phyloP scores from a whole-genome alignment of 768 basidiomycete species.

The Stropharia rugosoannulata region DNA sequence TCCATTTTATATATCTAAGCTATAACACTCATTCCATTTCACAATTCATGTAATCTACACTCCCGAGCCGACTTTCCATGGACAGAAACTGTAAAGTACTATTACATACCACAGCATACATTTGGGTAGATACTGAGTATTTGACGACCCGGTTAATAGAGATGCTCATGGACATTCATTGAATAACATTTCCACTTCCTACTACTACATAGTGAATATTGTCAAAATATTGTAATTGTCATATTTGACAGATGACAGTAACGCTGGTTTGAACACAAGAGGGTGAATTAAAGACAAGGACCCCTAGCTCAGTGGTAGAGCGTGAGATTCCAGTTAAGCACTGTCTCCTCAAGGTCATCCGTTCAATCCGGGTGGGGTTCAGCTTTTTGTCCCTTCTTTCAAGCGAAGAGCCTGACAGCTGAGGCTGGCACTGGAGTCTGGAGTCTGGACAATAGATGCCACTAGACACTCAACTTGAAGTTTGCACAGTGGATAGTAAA shows the following conservation, averaged over 20 bases:
- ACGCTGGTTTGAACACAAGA: too few species aligned
- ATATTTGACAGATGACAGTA: too few species aligned
- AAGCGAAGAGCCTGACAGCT: too few species aligned
- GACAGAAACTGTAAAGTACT: constrained; percentile 22
- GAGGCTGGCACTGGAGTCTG: too few species aligned
- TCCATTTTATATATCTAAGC: constrained; percentile 16
- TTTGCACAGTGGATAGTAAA: too few species aligned
- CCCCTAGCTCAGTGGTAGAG: constrained; percentile 36
- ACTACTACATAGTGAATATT: too few species aligned
- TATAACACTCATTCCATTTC: constrained; percentile 19
- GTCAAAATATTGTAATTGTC: too few species aligned
- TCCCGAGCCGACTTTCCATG: constrained; percentile 10
- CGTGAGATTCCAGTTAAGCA: constrained; percentile 28
- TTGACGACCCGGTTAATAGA: background rate
- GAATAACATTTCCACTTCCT: too few species aligned
- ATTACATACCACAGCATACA: constrained; percentile 14
- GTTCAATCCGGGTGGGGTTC: constrained; percentile 36
- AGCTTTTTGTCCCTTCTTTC: constrained; percentile 10
- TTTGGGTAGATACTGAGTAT: constrained; percentile 2
- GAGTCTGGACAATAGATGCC: too few species aligned
- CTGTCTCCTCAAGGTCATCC: constrained; percentile 30
- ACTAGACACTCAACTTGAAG: too few species aligned
- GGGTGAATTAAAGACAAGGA: too few species aligned
- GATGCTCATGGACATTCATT: too few species aligned
- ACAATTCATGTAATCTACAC: constrained; percentile 19